Base-by-base conservation (phyloP, 164 flowering plant genomes). In the Aristolochia californica region DNA sequence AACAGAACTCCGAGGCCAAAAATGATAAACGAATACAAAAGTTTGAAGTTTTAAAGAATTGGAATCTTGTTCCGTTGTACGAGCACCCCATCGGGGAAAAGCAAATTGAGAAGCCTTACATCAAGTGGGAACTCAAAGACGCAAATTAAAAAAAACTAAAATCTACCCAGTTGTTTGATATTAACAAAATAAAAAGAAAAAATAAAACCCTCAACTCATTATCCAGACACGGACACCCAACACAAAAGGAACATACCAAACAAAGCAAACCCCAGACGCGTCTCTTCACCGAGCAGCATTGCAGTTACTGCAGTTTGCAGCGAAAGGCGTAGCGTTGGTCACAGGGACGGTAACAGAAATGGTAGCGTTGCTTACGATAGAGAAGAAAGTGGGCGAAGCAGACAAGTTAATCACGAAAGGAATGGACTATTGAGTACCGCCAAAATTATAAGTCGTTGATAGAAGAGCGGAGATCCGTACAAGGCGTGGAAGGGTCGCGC, bases 291-390 rank as follows among this genome's bases (percentile, higher is more conserved):
- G 22, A 87, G 73, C 12, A 82, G 66, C 75, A 80, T 61, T 8
- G 85, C 98, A 24, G 72, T 72, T 13, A 82, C 80, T 5, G 94
- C 94, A 16, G 98, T 93, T n/a, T 38, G 97, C 85, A 17, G 95
- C 95, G 67, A 88, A 91, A 5, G 96, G 88, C 12, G 88, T 85
- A 13, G 94, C 98, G 58, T 88, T 91, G 56, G 98, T 93, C 43
- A 93, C 95, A 1, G 97, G 98, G 25, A 93, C 97, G 23, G 98
- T 95, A 3, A 88, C 67, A 13, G 97, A 93, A 16, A 93, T 88
- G 0, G 95, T 94, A 44, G 80, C 57, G 21, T 76, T 68, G 61
- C 88, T 76, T 15, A 88, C 65, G 43, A 83, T 69, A 18, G 81
- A 80, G 65, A 88, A 87, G 80, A 93, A 93, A 30, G 95, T 65